Base-by-base conservation (phyloP, 2,329 filamentous ascomycete genomes). In the Arthrobotrys sphaeroides region DNA sequence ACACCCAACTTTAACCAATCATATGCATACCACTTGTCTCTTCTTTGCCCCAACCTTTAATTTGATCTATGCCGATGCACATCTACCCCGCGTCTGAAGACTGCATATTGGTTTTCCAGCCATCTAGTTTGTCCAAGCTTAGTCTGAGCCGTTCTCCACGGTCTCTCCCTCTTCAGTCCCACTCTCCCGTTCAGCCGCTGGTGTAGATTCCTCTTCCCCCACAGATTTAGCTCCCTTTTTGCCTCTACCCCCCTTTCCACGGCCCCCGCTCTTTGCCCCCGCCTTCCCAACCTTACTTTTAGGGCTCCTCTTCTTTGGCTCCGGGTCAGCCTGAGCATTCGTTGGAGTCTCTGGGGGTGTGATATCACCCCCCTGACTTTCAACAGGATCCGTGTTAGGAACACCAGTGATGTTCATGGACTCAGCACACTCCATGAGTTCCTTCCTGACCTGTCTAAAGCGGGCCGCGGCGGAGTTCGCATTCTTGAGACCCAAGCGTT, bases 391-490 rank as follows among this genome's bases (percentile, higher is more conserved):
- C 12, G 13, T 53, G 22, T 13, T 24, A 5, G 22, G n/a, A n/a
- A n/a, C 20, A 7, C 42, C 31, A 6, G 18, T 47, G 7, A 66
- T 12, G 18, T 26, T 43, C 53, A 53, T 43, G 9, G 53, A 47
- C 38, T 36, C 62, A 43, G 55, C 53, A 36, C 70, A 74, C 18
- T 74, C 47, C 16, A 67, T 38, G 3, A 74, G 55, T 24, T 74
- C 70, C n/a, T 74, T 74, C 26, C 68, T 74, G 16, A 68, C 70
- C 22, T 74, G 70, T 6, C 70, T 45, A 43, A 55, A 74, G 12
- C 70, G 43, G 12, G 40, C 36, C 5, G 62, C 57, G 1, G 70
- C 70, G 18, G 43, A 24, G 24, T 26, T 74, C 3, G 62, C 24
- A 16, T 61, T 67, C 16, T 74, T 74, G 36, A 74, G 62, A 16